Evolutionary conservation across 495 filamentous ascomycete genomes (phyloP), one percentile per base, ranked within the genome.

Genomic region (Gamarada debralockiae): DNA sequence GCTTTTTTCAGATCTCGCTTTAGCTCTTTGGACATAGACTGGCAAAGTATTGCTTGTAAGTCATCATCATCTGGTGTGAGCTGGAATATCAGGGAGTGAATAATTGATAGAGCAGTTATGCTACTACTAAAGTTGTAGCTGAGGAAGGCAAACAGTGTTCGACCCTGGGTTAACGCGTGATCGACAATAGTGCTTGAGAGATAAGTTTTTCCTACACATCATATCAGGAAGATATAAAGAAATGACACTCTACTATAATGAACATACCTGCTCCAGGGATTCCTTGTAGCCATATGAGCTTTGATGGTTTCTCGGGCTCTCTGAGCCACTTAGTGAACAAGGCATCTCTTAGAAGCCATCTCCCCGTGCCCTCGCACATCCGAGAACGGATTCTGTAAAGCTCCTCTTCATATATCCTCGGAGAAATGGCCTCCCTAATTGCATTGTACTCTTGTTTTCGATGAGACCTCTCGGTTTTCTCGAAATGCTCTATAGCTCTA

Each of bases 181-280:
- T 53, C 43, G 38, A 51, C 29, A 37, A 57, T 53, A 31, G 61
- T 55, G 21, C 57, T 24, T 18, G 44, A 53, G 34, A 65, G 56
- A 27, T 39, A 55, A 41, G 52, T 55, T 34, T 55, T 55, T 39
- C 52, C 52, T 55, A 49, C 4, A 40, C 4, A 48, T 27, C 7
- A 39, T 48, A 34, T 51, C 22, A 51, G 48, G 48, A 54, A 48
- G n/a, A 13, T 38, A 9, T 20, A 31, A 40, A 33, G n/a, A 40
- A 22, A 29, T 47, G 17, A 24, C 24, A 52, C 13, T 43, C 21
- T 17, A 21, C 18, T 33, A 33, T 48, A 55, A 31, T 55, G 44
- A 48, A 60, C 40, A 31, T 38, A 67, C 65, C 65, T 29, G 66
- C 63, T 25, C 66, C 65, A 18, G 66, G 66, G 22, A 69, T 69